Base-by-base conservation (phyloP, 1,284 basidiomycete genomes). In the Thelephora terrestris region DNA sequence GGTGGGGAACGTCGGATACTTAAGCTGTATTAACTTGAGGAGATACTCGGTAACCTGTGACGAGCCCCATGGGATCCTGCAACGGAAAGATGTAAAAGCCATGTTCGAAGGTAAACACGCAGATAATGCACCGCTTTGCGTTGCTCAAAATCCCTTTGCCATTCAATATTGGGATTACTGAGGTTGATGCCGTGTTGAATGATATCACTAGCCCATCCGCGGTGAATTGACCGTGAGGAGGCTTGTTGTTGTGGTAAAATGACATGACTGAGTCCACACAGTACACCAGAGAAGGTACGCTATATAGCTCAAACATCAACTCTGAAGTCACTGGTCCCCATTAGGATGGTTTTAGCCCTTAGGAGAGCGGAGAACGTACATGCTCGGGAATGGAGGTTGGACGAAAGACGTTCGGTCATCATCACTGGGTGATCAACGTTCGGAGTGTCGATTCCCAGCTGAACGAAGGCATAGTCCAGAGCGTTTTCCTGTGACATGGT, bases 291-390 rank as follows among this genome's bases (percentile, higher is more conserved):
- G 85, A 83, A 0, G 94, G 94, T 1, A 86, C 91, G 16, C 76
- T 76, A 63, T 99, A 99, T 43, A 85, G 79, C 69, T 99, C 96
- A 61, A 99, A 99, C 64, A 99, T 79, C 21, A 99, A 79, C 62
- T 99, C 96, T 1, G 93, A 94, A 23, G 93, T 96, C 52, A 96
- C 89, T 89, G 58, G 25, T 29, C 51, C 52, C 45, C 50, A 44
- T 34, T 34, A 32, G 17, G 43, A 7, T 17, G 10, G 16, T 38
- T 43, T 27, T 18, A 34, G 47, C 21, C 7, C n/a, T n/a, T 17
- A 17, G 35, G n/a, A 29, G 40, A 43, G 23, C 48, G 35, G 23
- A 27, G 34, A 45, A 76, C 87, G 51, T 64, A 93, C 91, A 65
- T 34, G 82, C 75, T 63, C 96, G 74, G 9, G 91, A 95, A 66